phyloP scores from a whole-genome alignment of 257 asterid genomes.

The Dorcoceras hygrometricum region DNA sequence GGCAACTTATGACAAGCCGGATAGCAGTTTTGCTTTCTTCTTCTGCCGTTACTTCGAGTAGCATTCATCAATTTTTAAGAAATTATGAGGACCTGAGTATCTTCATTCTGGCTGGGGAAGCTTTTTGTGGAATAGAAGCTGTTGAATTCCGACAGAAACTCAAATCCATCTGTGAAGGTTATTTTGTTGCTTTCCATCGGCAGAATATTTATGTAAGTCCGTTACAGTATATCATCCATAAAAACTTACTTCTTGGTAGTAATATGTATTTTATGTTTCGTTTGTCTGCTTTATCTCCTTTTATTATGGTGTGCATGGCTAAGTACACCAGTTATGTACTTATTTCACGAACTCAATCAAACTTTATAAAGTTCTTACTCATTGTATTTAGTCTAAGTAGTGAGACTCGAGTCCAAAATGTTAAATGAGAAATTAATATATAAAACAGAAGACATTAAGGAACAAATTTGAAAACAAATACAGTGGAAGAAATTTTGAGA shows the following conservation, averaged over 20 bases:
- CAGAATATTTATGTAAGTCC: conserved; percentile 90
- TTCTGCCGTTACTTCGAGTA: conserved; percentile 75
- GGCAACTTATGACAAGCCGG: conserved; percentile 98
- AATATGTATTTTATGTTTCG: conserved; percentile 22
- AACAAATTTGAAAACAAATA: neutral
- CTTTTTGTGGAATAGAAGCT: conserved; percentile 93
- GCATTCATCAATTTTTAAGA: conserved; percentile 93
- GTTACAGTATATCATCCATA: conserved; percentile 16
- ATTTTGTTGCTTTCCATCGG: conserved; percentile 91
- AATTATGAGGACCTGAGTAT: conserved; percentile 84
- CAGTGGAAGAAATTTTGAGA: conserved; percentile 1
- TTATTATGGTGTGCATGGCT: conserved; percentile 11
- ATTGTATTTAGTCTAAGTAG: neutral
- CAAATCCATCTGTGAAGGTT: conserved; percentile 78
- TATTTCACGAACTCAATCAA: neutral
- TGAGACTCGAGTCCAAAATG: neutral
- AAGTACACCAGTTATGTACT: neutral
- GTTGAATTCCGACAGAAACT: conserved; percentile 94
- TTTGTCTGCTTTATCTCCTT: conserved; percentile 20
- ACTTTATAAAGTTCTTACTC: neutral
- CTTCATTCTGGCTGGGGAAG: conserved; percentile 92
- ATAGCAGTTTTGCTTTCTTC: conserved; percentile 93
- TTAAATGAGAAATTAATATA: conserved; percentile 10
- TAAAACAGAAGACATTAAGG: neutral
- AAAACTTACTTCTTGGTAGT: conserved; percentile 15